Base-by-base conservation (phyloP, 148 eudicot species). In the Tetragonia tetragonoides region DNA sequence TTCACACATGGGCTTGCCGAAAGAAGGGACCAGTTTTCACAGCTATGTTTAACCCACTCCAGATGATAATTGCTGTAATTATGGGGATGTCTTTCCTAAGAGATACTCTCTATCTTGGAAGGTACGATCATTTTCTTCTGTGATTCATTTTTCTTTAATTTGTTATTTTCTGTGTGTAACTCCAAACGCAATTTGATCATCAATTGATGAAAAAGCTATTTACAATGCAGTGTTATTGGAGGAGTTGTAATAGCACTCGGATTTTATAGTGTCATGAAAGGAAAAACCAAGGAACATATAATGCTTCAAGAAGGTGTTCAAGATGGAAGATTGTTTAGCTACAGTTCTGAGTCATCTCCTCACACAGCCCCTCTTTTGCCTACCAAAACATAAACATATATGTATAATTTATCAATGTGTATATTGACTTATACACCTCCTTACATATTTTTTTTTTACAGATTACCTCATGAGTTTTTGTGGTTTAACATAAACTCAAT, bases 231-330 rank as follows among this genome's bases (percentile, higher is more conserved):
- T 74, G 71, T 84, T 5, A 74, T 84, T n/a, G 83, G 86, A 60
- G 83, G 83, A 16, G 37, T 54, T 10, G 42, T 74, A 5, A 77
- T 80, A 68, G 86, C 79, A 23, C 24, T 77, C 1, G 81, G 86
- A 63, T 84, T 84, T 18, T 80, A 80, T 76, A 74, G 83, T 1
- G 86, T 84, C 24, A 84, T 73, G 83, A 80, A 69, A 53, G 86
- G 86, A 14, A 84, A 84, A 84, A 78, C 81, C 6, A 80, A 76
- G 15, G 83, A 84, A 72, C 78, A 73, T 24, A 51, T 28, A 28
- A 28, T 9, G 18, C 10, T n/a, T 4, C 69, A 72, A 68, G 42
- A 37, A 18, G 46, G 15, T 24, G 71, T 18, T 66, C 78, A 47
- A 64, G 40, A 20, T 59, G 37, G 34, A 18, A 44, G 37, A 61